A percentile compares a stretch with the other conserved stretches of the same genome.
Evolutionary conservation across 257 asterid genomes (phyloP).

Genomic region (Paraleonurus japonicus): DNA sequence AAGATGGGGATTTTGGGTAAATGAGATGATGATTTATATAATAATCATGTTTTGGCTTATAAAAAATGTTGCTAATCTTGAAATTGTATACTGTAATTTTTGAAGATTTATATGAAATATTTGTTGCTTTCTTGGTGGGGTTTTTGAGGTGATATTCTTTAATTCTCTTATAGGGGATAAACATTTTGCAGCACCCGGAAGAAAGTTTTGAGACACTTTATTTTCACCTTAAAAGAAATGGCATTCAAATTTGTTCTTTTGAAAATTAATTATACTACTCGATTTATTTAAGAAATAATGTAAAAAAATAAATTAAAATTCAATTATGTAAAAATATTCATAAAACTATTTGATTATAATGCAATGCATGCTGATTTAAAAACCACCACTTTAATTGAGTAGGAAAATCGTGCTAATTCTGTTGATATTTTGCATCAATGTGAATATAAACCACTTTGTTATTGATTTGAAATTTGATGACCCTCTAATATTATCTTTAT

Average conservation of each 20-base stretch:
- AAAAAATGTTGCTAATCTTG: constrained; percentile 24
- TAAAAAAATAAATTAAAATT: no score
- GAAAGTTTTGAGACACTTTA: constrained; percentile 24
- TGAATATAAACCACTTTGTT: no score
- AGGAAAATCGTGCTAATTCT: background rate
- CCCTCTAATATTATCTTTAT: background rate
- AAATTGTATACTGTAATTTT: background rate
- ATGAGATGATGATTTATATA: constrained; percentile 35
- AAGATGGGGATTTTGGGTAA: constrained; percentile 38
- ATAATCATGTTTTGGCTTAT: constrained; percentile 12
- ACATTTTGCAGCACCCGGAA: constrained; percentile 14
- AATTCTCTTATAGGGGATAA: constrained; percentile 9
- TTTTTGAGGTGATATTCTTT: constrained; percentile 39
- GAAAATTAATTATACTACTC: background rate
- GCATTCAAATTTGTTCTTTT: background rate
- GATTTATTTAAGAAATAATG: no score
- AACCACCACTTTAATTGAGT: no score
- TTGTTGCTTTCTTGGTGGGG: constrained; percentile 40
- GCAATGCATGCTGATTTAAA: no score
- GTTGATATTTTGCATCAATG: background rate
- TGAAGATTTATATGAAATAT: background rate
- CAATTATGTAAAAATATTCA: no score
- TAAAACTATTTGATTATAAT: no score
- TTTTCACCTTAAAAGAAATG: constrained; percentile 5
- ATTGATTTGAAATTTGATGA: background rate